A percentile compares a stretch with the other conserved stretches of the same genome.
Evolutionary conservation across 2,329 filamentous ascomycete species (phyloP).

Genomic region (Juglanconis sp.): DNA sequence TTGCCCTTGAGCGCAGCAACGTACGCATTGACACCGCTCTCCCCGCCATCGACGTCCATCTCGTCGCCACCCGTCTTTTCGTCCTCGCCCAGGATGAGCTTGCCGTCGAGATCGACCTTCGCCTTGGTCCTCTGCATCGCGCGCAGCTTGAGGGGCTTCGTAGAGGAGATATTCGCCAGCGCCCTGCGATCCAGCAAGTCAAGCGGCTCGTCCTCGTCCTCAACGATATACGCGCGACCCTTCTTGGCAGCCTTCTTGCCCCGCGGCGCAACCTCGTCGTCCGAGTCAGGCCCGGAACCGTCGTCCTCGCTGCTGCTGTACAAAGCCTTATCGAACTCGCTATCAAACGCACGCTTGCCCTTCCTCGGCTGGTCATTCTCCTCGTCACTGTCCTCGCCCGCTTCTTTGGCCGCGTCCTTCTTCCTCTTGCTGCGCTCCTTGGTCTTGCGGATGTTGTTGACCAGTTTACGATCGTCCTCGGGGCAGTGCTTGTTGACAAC

Average conservation of each 20-base stretch:
- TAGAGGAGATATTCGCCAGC: conserved; percentile 89
- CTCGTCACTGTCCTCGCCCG: conserved; percentile 54
- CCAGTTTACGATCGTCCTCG: conserved; percentile 82
- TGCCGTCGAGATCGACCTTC: conserved; percentile 73
- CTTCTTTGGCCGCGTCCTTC: conserved; percentile 66
- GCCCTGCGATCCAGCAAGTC: conserved; percentile 88
- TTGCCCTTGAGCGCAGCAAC: conserved; percentile 67
- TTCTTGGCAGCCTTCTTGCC: conserved; percentile 48
- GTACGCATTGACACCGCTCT: conserved; percentile 64
- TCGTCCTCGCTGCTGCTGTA: conserved; percentile 70
- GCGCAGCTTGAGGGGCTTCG: conserved; percentile 69
- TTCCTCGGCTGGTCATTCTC: conserved; percentile 55
- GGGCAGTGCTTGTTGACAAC: conserved; percentile 77
- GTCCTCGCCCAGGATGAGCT: conserved; percentile 68
- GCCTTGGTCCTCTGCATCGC: conserved; percentile 61
- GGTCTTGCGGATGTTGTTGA: conserved; percentile 92
- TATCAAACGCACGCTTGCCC: conserved; percentile 66
- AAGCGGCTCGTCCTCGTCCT: conserved; percentile 91
- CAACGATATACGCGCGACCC: conserved; percentile 79
- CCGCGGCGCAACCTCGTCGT: conserved; percentile 32
- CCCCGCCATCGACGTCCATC: conserved; percentile 57
- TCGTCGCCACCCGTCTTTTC: conserved; percentile 38
- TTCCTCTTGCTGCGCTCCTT: conserved; percentile 88
- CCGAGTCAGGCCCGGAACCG: conserved; percentile 60
- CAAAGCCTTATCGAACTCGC: conserved; percentile 93